phyloP scores from a whole-genome alignment of 2,329 filamentous ascomycete species.

The Monosporascus sp. region DNA sequence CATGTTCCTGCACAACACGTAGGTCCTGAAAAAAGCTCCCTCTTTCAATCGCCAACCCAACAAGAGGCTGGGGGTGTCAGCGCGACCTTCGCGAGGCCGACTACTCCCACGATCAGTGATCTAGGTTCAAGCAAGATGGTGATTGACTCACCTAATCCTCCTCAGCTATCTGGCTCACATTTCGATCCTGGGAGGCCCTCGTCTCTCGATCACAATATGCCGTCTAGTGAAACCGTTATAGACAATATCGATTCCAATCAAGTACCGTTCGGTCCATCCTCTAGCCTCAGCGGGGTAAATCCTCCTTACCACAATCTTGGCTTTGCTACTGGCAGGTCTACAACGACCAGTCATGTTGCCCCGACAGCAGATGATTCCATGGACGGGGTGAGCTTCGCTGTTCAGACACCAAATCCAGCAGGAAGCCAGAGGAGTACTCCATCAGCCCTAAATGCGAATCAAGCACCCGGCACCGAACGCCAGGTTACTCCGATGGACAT shows the following conservation, averaged over 20 bases:
- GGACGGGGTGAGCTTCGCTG: neutral
- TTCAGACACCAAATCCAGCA: neutral
- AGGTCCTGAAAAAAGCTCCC: no score
- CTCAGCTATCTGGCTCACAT: neutral
- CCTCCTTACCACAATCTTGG: neutral
- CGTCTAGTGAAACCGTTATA: neutral
- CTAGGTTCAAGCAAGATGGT: neutral
- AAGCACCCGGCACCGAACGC: constrained; percentile 1
- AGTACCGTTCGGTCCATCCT: neutral
- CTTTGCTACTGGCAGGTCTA: neutral
- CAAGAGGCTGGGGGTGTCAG: neutral
- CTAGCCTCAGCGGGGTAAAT: neutral
- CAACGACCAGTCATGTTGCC: neutral
- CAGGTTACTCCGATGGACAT: constrained; percentile 10
- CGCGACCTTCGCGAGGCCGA: neutral
- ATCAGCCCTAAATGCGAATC: neutral
- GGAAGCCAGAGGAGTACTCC: neutral
- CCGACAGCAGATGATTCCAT: neutral
- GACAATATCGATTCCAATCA: neutral
- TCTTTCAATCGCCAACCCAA: neutral
- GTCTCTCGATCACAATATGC: neutral
- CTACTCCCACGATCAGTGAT: neutral
- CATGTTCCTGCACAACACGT: no score
- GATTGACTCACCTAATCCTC: neutral
- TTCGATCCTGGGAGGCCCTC: no score